Percentiles rank a stretch among this genome's conserved stretches.
Evolutionary conservation across 306 rosid genomes (phyloP).

Genomic region (Malus asiatica): DNA sequence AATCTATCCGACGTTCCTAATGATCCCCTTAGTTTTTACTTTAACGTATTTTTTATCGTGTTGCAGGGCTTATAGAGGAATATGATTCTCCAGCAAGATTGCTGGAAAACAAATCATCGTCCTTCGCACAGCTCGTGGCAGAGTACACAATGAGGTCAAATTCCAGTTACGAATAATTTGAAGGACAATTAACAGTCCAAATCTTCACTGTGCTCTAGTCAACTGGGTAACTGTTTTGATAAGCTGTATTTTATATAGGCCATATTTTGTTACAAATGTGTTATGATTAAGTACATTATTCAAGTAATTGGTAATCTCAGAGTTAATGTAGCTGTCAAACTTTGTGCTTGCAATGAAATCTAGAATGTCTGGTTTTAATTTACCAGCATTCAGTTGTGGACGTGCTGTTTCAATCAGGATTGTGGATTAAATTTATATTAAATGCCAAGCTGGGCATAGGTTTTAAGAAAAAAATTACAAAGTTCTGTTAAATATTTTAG

Average conservation of each 20-base stretch:
- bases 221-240: neutral
- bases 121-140: slow-evolving; percentile 72
- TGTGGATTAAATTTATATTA: too few species aligned
- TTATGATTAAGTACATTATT: neutral
- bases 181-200: neutral
- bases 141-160: slow-evolving; percentile 64
- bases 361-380: too few species aligned
- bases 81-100: slow-evolving; percentile 52
- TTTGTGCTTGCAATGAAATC: too few species aligned
- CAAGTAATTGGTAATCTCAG: neutral
- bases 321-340: too few species aligned
- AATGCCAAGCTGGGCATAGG: too few species aligned
- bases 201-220: neutral
- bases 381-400: too few species aligned
- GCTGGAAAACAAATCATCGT: slow-evolving; percentile 62
- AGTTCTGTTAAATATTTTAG: too few species aligned
- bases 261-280: neutral
- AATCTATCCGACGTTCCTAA: neutral
- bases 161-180: slow-evolving; percentile 26
- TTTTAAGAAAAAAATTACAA: too few species aligned
- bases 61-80: slow-evolving; percentile 72
- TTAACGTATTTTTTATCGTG: neutral
- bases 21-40: neutral
- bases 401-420: too few species aligned
- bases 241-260: neutral